Evolutionary conservation across 306 rosid species (phyloP).

Genomic region (Crataegus laevigata): DNA sequence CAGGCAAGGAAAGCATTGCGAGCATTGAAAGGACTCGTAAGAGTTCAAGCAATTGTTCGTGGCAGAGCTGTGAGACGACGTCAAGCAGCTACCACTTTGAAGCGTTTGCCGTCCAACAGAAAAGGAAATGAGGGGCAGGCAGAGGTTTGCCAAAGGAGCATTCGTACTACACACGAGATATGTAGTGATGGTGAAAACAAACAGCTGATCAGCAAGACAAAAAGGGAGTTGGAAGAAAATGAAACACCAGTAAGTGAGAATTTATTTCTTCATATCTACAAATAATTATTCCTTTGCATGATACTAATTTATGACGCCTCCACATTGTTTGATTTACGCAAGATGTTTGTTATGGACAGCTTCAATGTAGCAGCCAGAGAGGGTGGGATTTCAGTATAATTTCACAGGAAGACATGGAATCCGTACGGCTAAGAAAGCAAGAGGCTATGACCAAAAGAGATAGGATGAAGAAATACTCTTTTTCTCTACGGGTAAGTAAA

Average conservation of each 20-base stretch:
- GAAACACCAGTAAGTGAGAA: conserved; percentile 33
- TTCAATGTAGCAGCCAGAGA: conserved; percentile 37
- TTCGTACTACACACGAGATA: conserved; percentile 2
- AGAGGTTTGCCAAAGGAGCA: conserved; percentile 26
- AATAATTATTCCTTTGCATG: background rate
- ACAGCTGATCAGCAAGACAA: conserved; percentile 20
- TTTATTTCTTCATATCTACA: background rate
- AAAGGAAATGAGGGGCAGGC: background rate
- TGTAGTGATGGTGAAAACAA: conserved; percentile 17
- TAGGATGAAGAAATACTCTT: conserved; percentile 74
- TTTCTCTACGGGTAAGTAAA: conserved; percentile 56
- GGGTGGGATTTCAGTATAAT: conserved; percentile 55
- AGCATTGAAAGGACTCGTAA: conserved; percentile 75
- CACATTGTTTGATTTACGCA: background rate
- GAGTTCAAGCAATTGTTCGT: conserved; percentile 76
- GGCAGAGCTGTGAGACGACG: conserved; percentile 66
- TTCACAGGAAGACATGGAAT: conserved; percentile 52
- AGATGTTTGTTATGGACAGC: conserved; percentile 31
- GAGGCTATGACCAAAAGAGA: conserved; percentile 66
- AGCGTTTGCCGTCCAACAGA: conserved; percentile 20
- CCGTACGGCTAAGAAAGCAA: conserved; percentile 49
- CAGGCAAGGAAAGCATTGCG: conserved; percentile 86
- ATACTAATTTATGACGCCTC: background rate
- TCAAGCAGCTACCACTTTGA: conserved; percentile 22
- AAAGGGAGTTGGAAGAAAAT: conserved; percentile 34